These are phyloP conservation scores for Dalbergia cultrata DNA, from an alignment of 306 rosid species.

Conservation along the genomic window DNA sequence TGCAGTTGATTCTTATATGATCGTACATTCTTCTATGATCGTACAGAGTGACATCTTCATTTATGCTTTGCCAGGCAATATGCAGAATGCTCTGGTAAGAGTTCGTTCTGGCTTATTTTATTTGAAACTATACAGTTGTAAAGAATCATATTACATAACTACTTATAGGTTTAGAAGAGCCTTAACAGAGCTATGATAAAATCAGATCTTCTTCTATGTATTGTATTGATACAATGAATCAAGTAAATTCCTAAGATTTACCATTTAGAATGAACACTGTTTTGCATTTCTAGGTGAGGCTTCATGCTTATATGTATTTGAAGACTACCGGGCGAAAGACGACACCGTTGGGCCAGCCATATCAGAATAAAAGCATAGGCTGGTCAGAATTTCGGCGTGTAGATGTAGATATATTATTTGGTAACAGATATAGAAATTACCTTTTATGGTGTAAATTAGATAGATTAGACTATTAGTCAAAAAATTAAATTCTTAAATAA, in stretches of 20 bases:
- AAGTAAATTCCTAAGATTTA: conserved; percentile 37
- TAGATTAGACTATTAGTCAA: too few species aligned
- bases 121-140: conserved; percentile 26
- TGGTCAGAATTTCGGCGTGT: too few species aligned
- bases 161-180: conserved; percentile 26
- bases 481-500: too few species aligned
- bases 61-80: conserved; percentile 98
- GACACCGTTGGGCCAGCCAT: too few species aligned
- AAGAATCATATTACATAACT: conserved; percentile 7
- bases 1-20: conserved; percentile 77
- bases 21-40: conserved; percentile 91
- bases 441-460: too few species aligned
- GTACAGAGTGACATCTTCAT: conserved; percentile 90
- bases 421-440: too few species aligned
- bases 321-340: too few species aligned
- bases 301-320: conserved; percentile 63
- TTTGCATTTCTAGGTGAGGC: conserved; percentile 68
- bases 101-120: conserved; percentile 11
- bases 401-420: too few species aligned
- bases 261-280: conserved; percentile 12
- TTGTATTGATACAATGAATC: conserved; percentile 23
- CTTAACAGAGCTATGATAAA: background rate
- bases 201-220: conserved; percentile 19
- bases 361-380: too few species aligned
- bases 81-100: conserved; percentile 97